Evolutionary conservation across 257 asterid genomes (phyloP).

Genomic region (Nicotiana knightiana): DNA sequence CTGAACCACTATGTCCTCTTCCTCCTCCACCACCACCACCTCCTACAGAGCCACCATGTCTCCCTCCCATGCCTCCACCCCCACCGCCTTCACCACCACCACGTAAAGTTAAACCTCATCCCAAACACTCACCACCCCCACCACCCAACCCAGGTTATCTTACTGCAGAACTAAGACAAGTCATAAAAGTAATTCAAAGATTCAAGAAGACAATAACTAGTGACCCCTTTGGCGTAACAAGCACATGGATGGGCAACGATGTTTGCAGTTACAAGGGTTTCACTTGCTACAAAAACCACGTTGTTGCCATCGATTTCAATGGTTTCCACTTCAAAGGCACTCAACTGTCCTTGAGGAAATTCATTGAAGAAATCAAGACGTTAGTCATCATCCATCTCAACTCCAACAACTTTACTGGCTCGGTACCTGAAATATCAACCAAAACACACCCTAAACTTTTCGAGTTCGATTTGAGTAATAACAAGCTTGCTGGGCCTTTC

Average conservation of each 20-base stretch:
- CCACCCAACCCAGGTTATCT: not conserved
- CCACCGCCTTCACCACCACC: not conserved
- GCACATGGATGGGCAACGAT: constrained; percentile 39
- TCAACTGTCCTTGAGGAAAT: not conserved
- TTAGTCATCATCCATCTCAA: constrained; percentile 46
- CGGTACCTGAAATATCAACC: constrained; percentile 27
- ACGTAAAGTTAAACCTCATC: not conserved
- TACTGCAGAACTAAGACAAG: not conserved
- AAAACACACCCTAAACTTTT: constrained; percentile 19
- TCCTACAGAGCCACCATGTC: not conserved
- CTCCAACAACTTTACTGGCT: constrained; percentile 40
- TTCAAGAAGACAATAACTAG: constrained; percentile 10
- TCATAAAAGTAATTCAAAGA: constrained; percentile 21
- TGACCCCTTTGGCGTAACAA: constrained; percentile 19
- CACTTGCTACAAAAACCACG: constrained; percentile 32
- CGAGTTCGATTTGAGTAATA: constrained; percentile 72
- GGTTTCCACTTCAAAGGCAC: constrained; percentile 8
- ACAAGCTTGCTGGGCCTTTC: constrained; percentile 39
- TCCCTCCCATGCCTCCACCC: not conserved
- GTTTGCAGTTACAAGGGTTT: constrained; percentile 53
- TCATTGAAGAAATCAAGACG: constrained; percentile 28
- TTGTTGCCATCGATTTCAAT: constrained; percentile 49
- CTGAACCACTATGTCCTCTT: not conserved
- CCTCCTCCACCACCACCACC: not conserved
- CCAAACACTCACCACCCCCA: not conserved